Base-by-base conservation (phyloP, 371 early-diverging fungal species). In the Mucor velutinosus region DNA sequence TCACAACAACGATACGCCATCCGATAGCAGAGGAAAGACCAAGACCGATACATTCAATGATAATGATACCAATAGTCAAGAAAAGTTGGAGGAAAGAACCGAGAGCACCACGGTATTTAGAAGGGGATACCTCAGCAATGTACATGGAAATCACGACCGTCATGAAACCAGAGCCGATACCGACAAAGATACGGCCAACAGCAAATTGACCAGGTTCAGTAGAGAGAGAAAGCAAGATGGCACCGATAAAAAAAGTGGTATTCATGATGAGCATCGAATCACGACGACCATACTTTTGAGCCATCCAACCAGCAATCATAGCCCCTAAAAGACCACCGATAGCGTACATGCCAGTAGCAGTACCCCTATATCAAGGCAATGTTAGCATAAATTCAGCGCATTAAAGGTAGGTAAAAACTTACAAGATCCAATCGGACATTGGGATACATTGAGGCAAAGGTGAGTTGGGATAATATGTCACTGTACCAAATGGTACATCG, bases 81-180 rank as follows among this genome's bases (percentile, higher is more conserved):
- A 93, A 87, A 62, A 95, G 80, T 76, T 95, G 95, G 65, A 94
- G 87, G 58, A 89, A 77, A 17, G 93, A 83, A 39, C 86, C 83
- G 41, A 93, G 76, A 12, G 87, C 82, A 30, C 95, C 97, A 71
- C 95, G 87, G 21, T 77, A 76, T n/a, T 83, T 77, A 1, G 86
- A 80, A 1, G 95, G 92, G 2, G 95, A 76, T 41, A 95, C 87
- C 73, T 95, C 94, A 19, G 89, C 87, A 41, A 97, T 85, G 67
- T 96, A 97, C 27, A 89, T 86, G 5, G 94, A 88, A 6, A 93
- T 90, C 12, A 88, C 89, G 33, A 88, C 92, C 43, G 94, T 90
- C 61, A 90, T 88, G 10, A 92, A 80, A 21, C 97, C 97, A 43
- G 91, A 85, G 7, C 89, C 96, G 59, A 93, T 73, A 60, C 99